Evolutionary conservation across 805 yeast genomes (phyloP), one percentile per base, ranked within the genome.

Genomic region (Ogataea neopini): DNA sequence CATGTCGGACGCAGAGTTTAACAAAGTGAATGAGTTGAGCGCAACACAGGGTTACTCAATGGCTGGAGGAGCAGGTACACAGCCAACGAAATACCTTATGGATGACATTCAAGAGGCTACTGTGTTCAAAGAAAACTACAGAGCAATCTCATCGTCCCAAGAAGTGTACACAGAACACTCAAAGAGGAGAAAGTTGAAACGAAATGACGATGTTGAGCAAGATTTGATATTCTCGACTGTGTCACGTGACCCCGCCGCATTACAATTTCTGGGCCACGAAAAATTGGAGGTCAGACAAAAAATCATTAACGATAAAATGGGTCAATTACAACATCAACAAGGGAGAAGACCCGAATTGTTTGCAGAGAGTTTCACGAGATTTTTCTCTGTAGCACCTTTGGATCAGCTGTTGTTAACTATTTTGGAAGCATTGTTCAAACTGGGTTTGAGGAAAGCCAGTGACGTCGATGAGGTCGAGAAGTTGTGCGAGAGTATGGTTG

Each of bases 321-420:
- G 49, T n/a, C 34, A 56, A 37, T 15, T 60, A 17, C 51, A 53
- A 26, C 43, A 51, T 38, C 36, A 51, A 26, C 57, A 53, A 36
- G 47, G 40, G 28, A 55, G 43, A 35, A 49, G 52, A 35, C 64
- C 63, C 1, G 62, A 61, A 6, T 44, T 67, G 10, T 68, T 74
- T 28, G 69, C 74, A 1, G 74, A 73, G 28, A 67, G 77, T 46
- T 58, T 81, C 39, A 81, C 84, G 1, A 64, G 80, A 37, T 80
- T 80, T 55, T 79, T 76, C 57, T 74, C 81, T 0, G 59, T 64
- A 9, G 57, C 69, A 1, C 72, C 80, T 2, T 46, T 76, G 18
- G 78, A 75, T 43, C 61, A 71, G 8, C 58, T 80, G 13, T 43
- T 77, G 4, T 66, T 77, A 2, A 63, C 70, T 1, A 42, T 80